These are phyloP conservation scores for Yamadazyma sp. DNA, from an alignment of 805 yeast species.

Conservation along the genomic window DNA sequence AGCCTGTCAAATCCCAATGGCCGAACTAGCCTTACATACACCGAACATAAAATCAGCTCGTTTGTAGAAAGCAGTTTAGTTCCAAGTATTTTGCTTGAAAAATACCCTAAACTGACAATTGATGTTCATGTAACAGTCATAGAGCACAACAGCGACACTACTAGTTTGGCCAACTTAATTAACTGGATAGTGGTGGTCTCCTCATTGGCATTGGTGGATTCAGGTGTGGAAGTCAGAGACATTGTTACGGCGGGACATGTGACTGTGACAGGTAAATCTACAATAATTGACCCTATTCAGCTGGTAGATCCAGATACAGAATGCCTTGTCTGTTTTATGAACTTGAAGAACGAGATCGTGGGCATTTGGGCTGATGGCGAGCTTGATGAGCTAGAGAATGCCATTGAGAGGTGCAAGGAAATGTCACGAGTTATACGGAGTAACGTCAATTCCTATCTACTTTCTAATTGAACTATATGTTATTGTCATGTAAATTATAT, in stretches of 20 bases:
- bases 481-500: no score
- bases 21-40: constrained; percentile 32
- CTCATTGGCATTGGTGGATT: constrained; percentile 76
- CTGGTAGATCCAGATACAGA: constrained; percentile 25
- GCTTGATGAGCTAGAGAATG: constrained; percentile 23
- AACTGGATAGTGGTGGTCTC: constrained; percentile 62
- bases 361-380: constrained; percentile 54
- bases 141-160: constrained; percentile 14
- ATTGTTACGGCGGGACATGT: constrained; percentile 67
- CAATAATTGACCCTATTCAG: constrained; percentile 21
- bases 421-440: constrained; percentile 44
- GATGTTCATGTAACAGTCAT: constrained; percentile 73
- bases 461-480: no score
- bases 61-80: constrained; percentile 52
- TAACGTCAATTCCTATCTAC: constrained; percentile 47
- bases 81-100: constrained; percentile 57
- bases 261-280: constrained; percentile 10
- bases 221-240: constrained; percentile 79
- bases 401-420: constrained; percentile 45
- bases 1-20: constrained; percentile 9
- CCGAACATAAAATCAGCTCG: constrained; percentile 51
- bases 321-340: constrained; percentile 51
- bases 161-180: constrained; percentile 35
- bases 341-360: constrained; percentile 56
- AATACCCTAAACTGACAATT: constrained; percentile 89